Conservation (phyloP, 169 alveolate species). For the Babesia divergens region DNA sequence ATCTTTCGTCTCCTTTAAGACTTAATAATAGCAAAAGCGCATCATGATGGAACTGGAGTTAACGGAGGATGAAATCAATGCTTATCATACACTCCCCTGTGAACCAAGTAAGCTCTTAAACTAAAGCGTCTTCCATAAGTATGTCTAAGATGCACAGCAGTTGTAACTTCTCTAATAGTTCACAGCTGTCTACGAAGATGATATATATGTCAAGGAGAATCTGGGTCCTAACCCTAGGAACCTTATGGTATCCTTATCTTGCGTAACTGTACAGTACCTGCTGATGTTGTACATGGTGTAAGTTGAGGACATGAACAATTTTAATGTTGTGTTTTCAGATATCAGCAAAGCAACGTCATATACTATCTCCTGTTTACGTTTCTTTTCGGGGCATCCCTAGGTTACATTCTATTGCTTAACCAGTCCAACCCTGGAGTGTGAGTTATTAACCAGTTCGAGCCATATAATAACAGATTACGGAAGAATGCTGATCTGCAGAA, state of each 20-base stretch:
- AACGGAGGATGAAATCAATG: background rate
- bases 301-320: background rate
- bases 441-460: background rate
- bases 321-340: background rate
- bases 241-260: background rate
- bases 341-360: background rate
- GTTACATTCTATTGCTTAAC: background rate
- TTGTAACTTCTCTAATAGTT: background rate
- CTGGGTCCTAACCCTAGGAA: conserved; percentile 9
- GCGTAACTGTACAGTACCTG: background rate
- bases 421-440: conserved; percentile 26
- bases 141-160: too few species aligned
- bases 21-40: background rate
- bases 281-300: conserved; percentile 4
- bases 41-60: background rate
- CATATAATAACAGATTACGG: background rate
- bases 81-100: conserved; percentile 1
- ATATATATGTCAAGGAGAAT: background rate
- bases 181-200: background rate
- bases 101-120: conserved; percentile 16
- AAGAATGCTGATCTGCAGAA: background rate
- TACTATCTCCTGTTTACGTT: background rate
- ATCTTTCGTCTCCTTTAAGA: too few species aligned
- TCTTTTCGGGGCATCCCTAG: background rate
- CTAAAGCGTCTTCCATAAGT: too few species aligned